Base-by-base conservation (phyloP, 2,329 filamentous ascomycete species). In the Bipolaris victoriae region DNA sequence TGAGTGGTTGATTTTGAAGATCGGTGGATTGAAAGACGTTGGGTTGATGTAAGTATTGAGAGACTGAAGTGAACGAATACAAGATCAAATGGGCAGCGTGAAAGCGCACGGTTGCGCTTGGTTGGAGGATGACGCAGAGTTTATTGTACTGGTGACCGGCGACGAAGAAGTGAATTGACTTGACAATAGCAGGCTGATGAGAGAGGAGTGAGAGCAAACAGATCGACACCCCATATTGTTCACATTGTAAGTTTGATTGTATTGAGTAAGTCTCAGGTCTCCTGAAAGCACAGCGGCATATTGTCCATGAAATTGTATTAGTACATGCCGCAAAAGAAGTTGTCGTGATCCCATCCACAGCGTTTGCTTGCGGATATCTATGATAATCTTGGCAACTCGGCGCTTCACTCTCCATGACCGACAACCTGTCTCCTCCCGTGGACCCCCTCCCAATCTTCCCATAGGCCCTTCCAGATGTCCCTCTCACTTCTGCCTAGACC, bases 381-480 rank as follows among this genome's bases (percentile, higher is more conserved):
- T 5, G n/a, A 18, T 9, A 11, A 10, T 15, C n/a, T 26, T 33
- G 24, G 20, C 11, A 22, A 24, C 18, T 5, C 22, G 3, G 7
- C n/a, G 7, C 47, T 6, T 52, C 33, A 61, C 41, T 58, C 55
- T 31, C 55, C 49, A 18, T 60, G 53, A 20, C 58, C 54, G 33
- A 52, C 56, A 29, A 60, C 29, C 41, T 52, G 46, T 39, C 51
- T 69, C 49, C 69, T 55, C 29, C 72, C 69, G 58, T 67, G 47
- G 24, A 67, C 62, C 49, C 61, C 63, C 37, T 68, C 70, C 72
- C 73, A 78, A 52, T 78, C 74, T 6, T 64, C 64, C 70, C 72
- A 77, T 13, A 77, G 57, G 1, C 72, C 64, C 35, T 69, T 69
- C 76, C 76, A 78, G 22, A 78, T 65, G 55, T 74, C 75, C 45